Base-by-base conservation (phyloP, 768 basidiomycete genomes). In the Jaapia argillacea region DNA sequence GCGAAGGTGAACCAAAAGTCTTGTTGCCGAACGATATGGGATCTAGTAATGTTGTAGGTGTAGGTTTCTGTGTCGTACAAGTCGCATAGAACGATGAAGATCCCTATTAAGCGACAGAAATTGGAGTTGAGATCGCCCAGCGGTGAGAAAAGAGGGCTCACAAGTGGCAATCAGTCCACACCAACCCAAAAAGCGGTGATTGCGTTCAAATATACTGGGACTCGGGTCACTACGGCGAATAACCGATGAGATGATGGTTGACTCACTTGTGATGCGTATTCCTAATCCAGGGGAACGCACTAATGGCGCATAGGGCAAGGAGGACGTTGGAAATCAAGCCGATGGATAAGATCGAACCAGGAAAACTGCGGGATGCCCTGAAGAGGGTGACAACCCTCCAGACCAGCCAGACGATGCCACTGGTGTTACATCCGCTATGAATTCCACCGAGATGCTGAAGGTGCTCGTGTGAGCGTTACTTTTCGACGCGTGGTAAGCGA, bases 391-490 rank as follows among this genome's bases (percentile, higher is more conserved):
- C 55, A 21, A 63, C 57, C 33, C 61, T 58, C 46, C 63, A 59
- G 23, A 63, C 56, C 24, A 68, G 58, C 66, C 66, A 67, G 22
- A 45, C 48, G 23, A 58, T 54, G 20, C 63, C 68, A 1, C 68
- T 66, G 1, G 58, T 46, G 5, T 65, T 66, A 48, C 68, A 70
- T 7, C 68, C 68, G 2, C 63, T 65, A 51, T 70, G 68, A 35
- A 70, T 65, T n/a, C 68, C 68, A 14, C 68, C 68, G 5, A 68
- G 51, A 44, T 69, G 68, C 48, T 69, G 60, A n/a, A n/a, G n/a
- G n/a, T n/a, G n/a, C n/a, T n/a, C n/a, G n/a, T n/a, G n/a, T n/a
- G n/a, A n/a, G n/a, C n/a, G n/a, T n/a, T n/a, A n/a, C n/a, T n/a
- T n/a, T n/a, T n/a, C n/a, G n/a, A n/a, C n/a, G n/a, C n/a, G n/a